These are phyloP conservation scores for Hebeloma cylindrosporum DNA, from an alignment of 768 basidiomycete genomes.

Conservation along the genomic window DNA sequence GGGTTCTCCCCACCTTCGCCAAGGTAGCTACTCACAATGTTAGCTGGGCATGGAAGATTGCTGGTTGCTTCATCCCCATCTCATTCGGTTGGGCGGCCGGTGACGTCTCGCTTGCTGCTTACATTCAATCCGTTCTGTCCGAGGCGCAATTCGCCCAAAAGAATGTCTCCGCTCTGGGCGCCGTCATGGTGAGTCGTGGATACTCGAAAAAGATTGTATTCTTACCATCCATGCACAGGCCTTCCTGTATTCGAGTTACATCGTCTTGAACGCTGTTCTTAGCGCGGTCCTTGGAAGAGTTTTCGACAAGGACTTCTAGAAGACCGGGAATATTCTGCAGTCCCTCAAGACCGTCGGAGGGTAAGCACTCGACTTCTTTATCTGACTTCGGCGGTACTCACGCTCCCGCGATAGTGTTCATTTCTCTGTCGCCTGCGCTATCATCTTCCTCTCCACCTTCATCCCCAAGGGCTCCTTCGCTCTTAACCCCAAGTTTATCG, in stretches of 20 bases:
- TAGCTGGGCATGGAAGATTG: constrained; percentile 32
- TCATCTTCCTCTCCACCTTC: constrained; percentile 30
- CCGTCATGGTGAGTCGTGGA: no score
- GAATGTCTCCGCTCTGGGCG: constrained; percentile 30
- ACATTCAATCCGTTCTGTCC: constrained; percentile 31
- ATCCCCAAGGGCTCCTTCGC: constrained; percentile 31
- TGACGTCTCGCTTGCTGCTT: constrained; percentile 35
- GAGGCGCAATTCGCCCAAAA: constrained; percentile 28
- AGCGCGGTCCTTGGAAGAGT: constrained; percentile 31
- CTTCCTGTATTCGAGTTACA: constrained; percentile 36
- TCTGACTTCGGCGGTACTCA: background rate
- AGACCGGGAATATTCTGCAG: constrained; percentile 21
- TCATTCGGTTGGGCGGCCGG: constrained; percentile 38
- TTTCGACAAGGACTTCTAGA: constrained; percentile 27
- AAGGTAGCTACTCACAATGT: constrained; percentile 23
- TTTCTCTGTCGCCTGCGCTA: constrained; percentile 29
- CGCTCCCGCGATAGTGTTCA: constrained; percentile 20
- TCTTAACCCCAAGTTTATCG: constrained; percentile 32
- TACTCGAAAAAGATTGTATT: no score
- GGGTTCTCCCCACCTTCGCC: constrained; percentile 30
- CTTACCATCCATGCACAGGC: no score
- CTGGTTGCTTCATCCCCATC: constrained; percentile 32
- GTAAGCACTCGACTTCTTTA: constrained; percentile 15
- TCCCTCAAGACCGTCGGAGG: constrained; percentile 30
- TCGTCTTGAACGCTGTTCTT: constrained; percentile 31